Evolutionary conservation across 2,329 filamentous ascomycete species (phyloP).

Genomic region (Kalmusia sp.): DNA sequence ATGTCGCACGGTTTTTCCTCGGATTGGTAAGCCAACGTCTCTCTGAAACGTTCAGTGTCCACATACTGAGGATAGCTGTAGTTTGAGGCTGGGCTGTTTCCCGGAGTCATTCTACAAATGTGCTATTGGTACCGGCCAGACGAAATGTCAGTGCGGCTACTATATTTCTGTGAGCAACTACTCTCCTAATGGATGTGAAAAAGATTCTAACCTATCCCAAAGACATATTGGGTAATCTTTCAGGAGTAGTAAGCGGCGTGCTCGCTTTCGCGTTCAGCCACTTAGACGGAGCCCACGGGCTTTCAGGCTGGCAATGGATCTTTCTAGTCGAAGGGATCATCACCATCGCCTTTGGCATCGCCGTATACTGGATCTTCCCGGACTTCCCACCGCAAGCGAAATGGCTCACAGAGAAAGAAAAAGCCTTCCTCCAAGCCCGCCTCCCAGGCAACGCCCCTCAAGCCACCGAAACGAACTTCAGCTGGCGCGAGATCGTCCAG

Average conservation of each 20-base stretch:
- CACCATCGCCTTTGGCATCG: constrained; percentile 20
- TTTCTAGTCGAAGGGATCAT: constrained; percentile 22
- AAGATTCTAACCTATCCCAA: constrained; percentile 1
- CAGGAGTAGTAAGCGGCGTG: constrained; percentile 65
- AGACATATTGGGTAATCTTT: constrained; percentile 59
- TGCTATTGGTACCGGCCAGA: constrained; percentile 67
- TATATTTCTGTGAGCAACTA: constrained; percentile 21
- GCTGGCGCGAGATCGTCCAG: constrained; percentile 55
- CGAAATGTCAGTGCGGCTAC: constrained; percentile 22
- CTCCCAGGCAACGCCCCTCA: constrained; percentile 52
- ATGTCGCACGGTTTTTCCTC: constrained; percentile 51
- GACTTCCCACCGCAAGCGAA: constrained; percentile 30
- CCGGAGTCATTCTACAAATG: constrained; percentile 55
- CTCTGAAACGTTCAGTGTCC: not conserved
- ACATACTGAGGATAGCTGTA: not conserved
- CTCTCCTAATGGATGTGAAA: no score
- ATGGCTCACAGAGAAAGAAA: constrained; percentile 48
- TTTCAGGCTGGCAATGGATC: constrained; percentile 50
- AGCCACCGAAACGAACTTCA: constrained; percentile 52
- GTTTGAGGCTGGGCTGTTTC: constrained; percentile 36
- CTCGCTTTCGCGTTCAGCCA: constrained; percentile 63
- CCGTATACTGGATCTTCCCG: constrained; percentile 17
- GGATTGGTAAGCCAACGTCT: constrained; percentile 24
- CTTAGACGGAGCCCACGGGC: constrained; percentile 59
- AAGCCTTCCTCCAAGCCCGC: constrained; percentile 56